Percentiles rank a stretch among this genome's conserved stretches.
Conservation (phyloP, 148 eudicot species). For the Hydrangea macrophylla region DNA sequence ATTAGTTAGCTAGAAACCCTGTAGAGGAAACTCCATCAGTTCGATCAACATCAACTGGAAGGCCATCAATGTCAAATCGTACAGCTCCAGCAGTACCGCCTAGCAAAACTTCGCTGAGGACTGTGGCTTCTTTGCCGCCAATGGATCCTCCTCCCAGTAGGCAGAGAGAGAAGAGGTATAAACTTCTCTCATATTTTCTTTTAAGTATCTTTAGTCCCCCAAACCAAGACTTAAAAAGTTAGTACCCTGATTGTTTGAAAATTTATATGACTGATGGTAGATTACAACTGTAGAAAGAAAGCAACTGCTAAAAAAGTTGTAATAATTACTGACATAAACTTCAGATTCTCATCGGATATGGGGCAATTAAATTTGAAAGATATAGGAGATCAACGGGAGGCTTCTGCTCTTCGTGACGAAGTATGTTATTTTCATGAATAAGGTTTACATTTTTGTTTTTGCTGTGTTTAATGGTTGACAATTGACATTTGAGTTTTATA, state of each 20-base stretch:
- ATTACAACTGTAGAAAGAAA: too few relatives aligned
- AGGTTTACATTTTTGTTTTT: not conserved
- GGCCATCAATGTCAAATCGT: constrained; percentile 38
- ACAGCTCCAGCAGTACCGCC: constrained; percentile 31
- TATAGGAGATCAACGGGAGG: constrained; percentile 53
- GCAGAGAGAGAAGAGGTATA: constrained; percentile 53
- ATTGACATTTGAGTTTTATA: constrained; percentile 7
- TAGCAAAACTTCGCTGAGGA: constrained; percentile 38
- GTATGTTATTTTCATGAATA: constrained; percentile 29
- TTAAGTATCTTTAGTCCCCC: not conserved
- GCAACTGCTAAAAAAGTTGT: too few relatives aligned
- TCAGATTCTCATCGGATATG: constrained; percentile 66
- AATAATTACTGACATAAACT: constrained; percentile 9
- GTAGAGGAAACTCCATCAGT: constrained; percentile 41
- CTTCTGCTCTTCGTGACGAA: constrained; percentile 82
- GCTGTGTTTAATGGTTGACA: not conserved
- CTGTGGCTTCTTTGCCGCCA: constrained; percentile 60
- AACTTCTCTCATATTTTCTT: not conserved
- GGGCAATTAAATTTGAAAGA: constrained; percentile 40
- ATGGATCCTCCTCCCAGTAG: constrained; percentile 62
- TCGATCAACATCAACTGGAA: constrained; percentile 49
- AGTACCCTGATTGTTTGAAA: too few relatives aligned
- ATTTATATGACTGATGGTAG: too few relatives aligned
- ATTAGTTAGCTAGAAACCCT: constrained; percentile 39
- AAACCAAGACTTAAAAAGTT: not conserved